phyloP scores from a whole-genome alignment of 2,329 filamentous ascomycete genomes.

The Trichoderma harzianum region DNA sequence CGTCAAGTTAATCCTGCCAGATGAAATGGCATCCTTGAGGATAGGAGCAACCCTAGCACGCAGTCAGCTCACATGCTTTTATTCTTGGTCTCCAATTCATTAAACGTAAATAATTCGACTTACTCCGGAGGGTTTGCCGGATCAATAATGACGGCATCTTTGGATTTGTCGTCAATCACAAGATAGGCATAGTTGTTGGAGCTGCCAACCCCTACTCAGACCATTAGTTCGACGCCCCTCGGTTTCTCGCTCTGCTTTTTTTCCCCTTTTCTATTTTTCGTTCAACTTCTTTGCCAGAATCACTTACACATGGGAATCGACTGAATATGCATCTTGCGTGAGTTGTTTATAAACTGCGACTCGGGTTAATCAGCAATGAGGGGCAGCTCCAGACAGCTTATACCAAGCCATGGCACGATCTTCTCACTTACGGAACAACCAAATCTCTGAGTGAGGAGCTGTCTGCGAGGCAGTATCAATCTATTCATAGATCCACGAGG shows the following conservation, averaged over 20 bases:
- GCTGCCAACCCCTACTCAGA: conserved; percentile 63
- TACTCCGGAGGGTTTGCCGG: conserved; percentile 77
- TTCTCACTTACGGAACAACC: conserved; percentile 13
- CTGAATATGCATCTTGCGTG: conserved; percentile 70
- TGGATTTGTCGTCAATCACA: conserved; percentile 72
- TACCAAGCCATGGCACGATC: background rate
- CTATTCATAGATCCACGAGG: conserved; percentile 13
- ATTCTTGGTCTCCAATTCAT: background rate
- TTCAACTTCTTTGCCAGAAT: background rate
- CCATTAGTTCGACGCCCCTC: background rate
- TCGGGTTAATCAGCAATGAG: conserved; percentile 13
- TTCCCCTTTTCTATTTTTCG: background rate
- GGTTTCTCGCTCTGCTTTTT: background rate
- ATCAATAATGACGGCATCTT: conserved; percentile 75
- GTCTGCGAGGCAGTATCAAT: background rate
- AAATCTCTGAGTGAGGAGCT: conserved; percentile 11
- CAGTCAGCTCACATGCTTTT: conserved; percentile 3
- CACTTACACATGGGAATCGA: conserved; percentile 83
- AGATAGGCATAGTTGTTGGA: conserved; percentile 85
- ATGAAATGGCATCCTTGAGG: conserved; percentile 69
- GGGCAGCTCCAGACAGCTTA: conserved; percentile 17
- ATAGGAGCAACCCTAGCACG: conserved; percentile 53
- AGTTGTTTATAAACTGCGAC: conserved; percentile 12
- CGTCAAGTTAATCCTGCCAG: conserved; percentile 74
- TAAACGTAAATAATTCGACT: background rate